Evolutionary conservation across 352 stramenopile species (phyloP).

Genomic region (Phytophthora tentaculata): DNA sequence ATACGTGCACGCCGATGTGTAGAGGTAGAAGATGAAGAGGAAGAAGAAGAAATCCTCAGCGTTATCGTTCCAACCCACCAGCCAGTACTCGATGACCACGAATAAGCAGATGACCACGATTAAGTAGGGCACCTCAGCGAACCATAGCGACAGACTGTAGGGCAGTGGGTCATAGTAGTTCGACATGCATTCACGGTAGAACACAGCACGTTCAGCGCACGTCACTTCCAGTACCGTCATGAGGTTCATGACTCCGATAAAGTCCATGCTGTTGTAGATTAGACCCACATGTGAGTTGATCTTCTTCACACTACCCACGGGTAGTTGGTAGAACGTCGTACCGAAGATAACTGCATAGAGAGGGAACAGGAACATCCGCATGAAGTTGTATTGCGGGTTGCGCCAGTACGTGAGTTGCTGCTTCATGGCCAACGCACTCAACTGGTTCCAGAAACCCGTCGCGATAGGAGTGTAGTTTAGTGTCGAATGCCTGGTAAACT

Average conservation of each 20-base stretch:
- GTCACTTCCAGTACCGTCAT: constrained; percentile 65
- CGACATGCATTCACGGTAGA: constrained; percentile 68
- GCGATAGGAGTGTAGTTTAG: constrained; percentile 56
- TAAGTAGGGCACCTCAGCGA: constrained; percentile 69
- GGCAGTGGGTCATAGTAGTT: constrained; percentile 77
- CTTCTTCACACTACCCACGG: constrained; percentile 28
- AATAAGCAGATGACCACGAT: constrained; percentile 57
- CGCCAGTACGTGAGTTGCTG: constrained; percentile 58
- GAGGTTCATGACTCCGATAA: constrained; percentile 65
- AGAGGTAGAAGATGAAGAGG: constrained; percentile 59
- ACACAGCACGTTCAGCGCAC: constrained; percentile 55
- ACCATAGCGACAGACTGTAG: constrained; percentile 71
- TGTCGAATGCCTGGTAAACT: constrained; percentile 43
- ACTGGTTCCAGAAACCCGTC: constrained; percentile 48
- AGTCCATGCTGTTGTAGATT: constrained; percentile 80
- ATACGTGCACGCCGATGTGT: constrained; percentile 70
- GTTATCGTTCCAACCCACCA: constrained; percentile 49
- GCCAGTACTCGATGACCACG: constrained; percentile 68
- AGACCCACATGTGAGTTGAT: constrained; percentile 73
- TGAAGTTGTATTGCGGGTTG: constrained; percentile 70
- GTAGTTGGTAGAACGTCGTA: constrained; percentile 67
- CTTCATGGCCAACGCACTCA: constrained; percentile 35
- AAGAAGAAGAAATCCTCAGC: constrained; percentile 53
- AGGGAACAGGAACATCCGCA: constrained; percentile 66
- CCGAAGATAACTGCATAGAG: constrained; percentile 69